These are phyloP conservation scores for Glycine soja DNA, from an alignment of 306 rosid genomes.

Conservation along the genomic window DNA sequence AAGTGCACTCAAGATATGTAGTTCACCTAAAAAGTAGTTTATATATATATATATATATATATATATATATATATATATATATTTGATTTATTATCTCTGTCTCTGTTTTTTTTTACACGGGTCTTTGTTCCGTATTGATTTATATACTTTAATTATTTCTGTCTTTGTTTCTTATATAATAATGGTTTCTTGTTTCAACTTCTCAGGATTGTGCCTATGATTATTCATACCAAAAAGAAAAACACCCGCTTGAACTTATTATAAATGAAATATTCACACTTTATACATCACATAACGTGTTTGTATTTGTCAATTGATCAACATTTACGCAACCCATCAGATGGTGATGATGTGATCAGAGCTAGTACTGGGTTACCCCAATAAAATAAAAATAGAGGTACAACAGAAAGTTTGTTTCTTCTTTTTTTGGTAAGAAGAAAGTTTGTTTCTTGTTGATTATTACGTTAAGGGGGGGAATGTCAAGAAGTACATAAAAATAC, in stretches of 20 bases:
- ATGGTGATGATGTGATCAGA: not conserved
- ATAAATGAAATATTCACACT: not conserved
- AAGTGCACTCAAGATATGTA: too few species aligned
- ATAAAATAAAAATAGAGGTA: not conserved
- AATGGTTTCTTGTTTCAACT: not conserved
- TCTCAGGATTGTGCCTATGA: not conserved
- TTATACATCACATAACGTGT: not conserved
- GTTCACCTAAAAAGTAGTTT: too few species aligned
- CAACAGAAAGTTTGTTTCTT: not conserved
- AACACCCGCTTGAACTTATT: not conserved
- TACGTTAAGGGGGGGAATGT: not conserved
- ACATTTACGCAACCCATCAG: not conserved
- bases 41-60: too few species aligned
- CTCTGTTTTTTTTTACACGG: too few species aligned
- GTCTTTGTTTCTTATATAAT: not conserved
- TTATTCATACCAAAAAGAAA: not conserved
- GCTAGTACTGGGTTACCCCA: not conserved
- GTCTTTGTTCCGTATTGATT: not conserved
- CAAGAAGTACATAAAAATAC: not conserved
- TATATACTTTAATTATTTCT: not conserved
- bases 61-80: too few species aligned
- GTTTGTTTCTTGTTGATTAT: not conserved
- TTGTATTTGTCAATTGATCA: not conserved
- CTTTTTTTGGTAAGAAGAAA: too few species aligned
- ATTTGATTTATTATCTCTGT: too few species aligned